Base-by-base conservation (phyloP, 2,329 filamentous ascomycete species). In the Alternaria infectoria region DNA sequence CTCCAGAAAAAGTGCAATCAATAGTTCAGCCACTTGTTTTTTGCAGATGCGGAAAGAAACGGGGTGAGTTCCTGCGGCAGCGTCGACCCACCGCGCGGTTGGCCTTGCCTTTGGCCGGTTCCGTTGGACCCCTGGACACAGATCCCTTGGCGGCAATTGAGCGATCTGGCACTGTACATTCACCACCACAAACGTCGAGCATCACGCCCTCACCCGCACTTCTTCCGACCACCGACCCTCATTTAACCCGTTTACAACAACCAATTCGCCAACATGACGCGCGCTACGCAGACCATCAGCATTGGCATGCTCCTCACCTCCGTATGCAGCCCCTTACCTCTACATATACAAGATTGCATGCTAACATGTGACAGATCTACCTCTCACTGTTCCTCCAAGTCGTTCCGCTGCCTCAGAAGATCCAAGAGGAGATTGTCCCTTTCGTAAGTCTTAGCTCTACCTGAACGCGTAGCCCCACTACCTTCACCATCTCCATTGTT, bases 241-340 rank as follows among this genome's bases (percentile, higher is more conserved):
- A 30, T 69, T 71, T 56, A 21, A 44, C 45, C 8, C 36, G 26
- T 28, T 45, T 25, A 26, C 40, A 62, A 23, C 30, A 46, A 43
- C 21, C 55, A 54, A 11, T 55, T 63, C 54, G 65, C 72, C 83
- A 90, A 70, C 69, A 98, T 98, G 96, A 97, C 96, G 71, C 93
- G 94, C 82, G 96, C 96, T 21, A 90, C 93, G 81, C 94, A 98
- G 82, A 95, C 93, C 69, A 90, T 97, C 79, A 97, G 93, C 66
- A 86, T 97, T 76, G 90, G 89, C 76, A 89, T 97, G 75, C 87
- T 97, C 73, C 87, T 96, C 81, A 93, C 92, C 74, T 97, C 94
- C 40, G 94, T 97, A 90, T 74, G 69, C 59, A 55, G 57, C 59
- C 58, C 55, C 66, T 67, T 59, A 50, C n/a, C 44, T 44, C 26